Evolutionary conservation across 805 yeast species (phyloP).

Genomic region (Scheffersomyces coipomensis): DNA sequence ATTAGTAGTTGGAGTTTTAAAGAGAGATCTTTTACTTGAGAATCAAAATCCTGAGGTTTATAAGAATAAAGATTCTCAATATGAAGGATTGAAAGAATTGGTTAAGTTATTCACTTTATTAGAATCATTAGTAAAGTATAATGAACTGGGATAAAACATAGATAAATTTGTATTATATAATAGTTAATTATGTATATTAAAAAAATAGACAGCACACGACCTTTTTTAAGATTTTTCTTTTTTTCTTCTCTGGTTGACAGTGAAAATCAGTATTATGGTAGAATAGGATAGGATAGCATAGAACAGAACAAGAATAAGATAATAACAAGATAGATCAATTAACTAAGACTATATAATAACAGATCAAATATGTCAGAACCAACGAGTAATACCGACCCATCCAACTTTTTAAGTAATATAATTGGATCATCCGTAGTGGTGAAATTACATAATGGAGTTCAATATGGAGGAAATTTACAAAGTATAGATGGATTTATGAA

Average conservation of each 20-base stretch:
- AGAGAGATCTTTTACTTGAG: slow-evolving; percentile 49
- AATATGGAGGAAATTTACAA: slow-evolving; percentile 65
- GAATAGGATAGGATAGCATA: too few relatives aligned
- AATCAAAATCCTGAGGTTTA: slow-evolving; percentile 13
- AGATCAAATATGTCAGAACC: slow-evolving; percentile 10
- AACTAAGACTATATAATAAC: too few relatives aligned
- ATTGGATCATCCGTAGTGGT: slow-evolving; percentile 80
- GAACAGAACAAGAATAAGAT: too few relatives aligned
- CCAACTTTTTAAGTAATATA: slow-evolving; percentile 76
- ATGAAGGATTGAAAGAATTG: slow-evolving; percentile 47
- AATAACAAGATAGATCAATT: too few relatives aligned
- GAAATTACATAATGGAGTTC: slow-evolving; percentile 82
- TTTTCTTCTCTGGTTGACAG: too few relatives aligned
- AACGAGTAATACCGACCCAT: slow-evolving; percentile 53
- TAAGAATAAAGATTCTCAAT: slow-evolving; percentile 24
- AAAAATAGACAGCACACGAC: too few relatives aligned
- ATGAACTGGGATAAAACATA: not conserved
- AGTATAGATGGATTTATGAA: slow-evolving; percentile 98
- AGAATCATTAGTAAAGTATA: slow-evolving; percentile 38
- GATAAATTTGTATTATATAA: too few relatives aligned
- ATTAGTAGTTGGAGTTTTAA: slow-evolving; percentile 60
- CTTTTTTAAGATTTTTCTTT: too few relatives aligned
- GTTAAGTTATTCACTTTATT: slow-evolving; percentile 55
- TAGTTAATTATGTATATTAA: too few relatives aligned
- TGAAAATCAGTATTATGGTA: too few relatives aligned